Evolutionary conservation across 2,329 filamentous ascomycete species (phyloP), one percentile per base, ranked within the genome.

Genomic region (Cadophora gregata): DNA sequence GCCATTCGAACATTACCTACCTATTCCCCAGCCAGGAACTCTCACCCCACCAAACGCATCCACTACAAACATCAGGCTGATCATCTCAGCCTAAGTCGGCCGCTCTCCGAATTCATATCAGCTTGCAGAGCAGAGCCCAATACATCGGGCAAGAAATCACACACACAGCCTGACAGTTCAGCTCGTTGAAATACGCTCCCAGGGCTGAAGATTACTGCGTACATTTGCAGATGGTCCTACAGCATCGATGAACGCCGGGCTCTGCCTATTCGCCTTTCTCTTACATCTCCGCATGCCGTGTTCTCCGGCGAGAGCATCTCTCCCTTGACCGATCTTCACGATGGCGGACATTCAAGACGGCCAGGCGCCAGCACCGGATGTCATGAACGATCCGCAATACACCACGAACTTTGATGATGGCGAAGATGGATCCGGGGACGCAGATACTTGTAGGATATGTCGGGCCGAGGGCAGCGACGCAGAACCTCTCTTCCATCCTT

Each of bases 381-480:
- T 87, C 71, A 87, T 86, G 85, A 87, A 86, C 76, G 84, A 87
- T 72, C 82, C 83, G 56, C 77, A 80, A 63, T 85, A 81, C 71
- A 81, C 79, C 68, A 79, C 79, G 21, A 81, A 81, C 62, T 72
- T 66, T n/a, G 65, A 51, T 7, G 66, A 66, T n/a, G 72, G 65
- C 2, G 75, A 75, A 31, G 76, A 77, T 69, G 76, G 72, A 21
- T 72, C 60, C 21, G 72, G 67, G 24, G 77, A 78, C 55, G 70
- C 85, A 65, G 92, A 97, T 76, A 96, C 93, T n/a, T 99, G 96
- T 82, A 90, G 96, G 68, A 99, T 99, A 83, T 99, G 96, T 80
- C 88, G 96, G 73, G 93, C 93, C 62, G 96, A 99, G 79, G 93
- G 88, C 64, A 92, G 91, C 1, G 79, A 85, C 4, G 86, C 92